Conservation (phyloP, 805 yeast genomes). For the Candida wancherniae region DNA sequence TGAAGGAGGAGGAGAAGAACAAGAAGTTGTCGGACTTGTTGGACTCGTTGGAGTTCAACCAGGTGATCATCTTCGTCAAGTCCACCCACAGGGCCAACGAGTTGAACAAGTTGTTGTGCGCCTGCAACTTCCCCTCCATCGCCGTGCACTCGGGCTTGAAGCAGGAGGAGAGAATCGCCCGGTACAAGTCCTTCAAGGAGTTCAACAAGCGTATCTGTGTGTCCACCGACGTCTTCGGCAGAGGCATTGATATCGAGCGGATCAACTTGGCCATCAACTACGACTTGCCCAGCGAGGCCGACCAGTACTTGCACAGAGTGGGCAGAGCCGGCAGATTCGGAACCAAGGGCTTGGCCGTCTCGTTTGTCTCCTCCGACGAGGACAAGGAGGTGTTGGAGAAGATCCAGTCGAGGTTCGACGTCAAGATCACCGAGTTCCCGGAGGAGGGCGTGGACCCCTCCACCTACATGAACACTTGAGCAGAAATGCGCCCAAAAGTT, state of each 20-base stretch:
- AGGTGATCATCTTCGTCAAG: constrained; percentile 93
- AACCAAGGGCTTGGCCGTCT: constrained; percentile 95
- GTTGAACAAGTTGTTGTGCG: constrained; percentile 81
- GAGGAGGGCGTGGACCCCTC: constrained; percentile 97
- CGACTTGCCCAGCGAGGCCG: constrained; percentile 94
- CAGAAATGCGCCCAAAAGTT: too few relatives aligned
- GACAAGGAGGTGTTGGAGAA: constrained; percentile 87
- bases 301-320: constrained; percentile 97
- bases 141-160: constrained; percentile 94
- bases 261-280: constrained; percentile 96
- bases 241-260: constrained; percentile 99
- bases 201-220: constrained; percentile 98
- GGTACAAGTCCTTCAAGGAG: constrained; percentile 94
- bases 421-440: constrained; percentile 90
- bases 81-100: constrained; percentile 90
- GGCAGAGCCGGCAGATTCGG: constrained; percentile 99
- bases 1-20: constrained; percentile 89
- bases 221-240: constrained; percentile 96
- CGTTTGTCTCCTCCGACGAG: constrained; percentile 78
- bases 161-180: constrained; percentile 96
- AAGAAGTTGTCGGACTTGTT: constrained; percentile 85
- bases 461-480: constrained; percentile 93
- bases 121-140: constrained; percentile 94
- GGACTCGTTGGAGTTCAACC: constrained; percentile 94
- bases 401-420: constrained; percentile 97